Evolutionary conservation across 768 basidiomycete genomes (phyloP).

Genomic region (Scleroderma bovista): DNA sequence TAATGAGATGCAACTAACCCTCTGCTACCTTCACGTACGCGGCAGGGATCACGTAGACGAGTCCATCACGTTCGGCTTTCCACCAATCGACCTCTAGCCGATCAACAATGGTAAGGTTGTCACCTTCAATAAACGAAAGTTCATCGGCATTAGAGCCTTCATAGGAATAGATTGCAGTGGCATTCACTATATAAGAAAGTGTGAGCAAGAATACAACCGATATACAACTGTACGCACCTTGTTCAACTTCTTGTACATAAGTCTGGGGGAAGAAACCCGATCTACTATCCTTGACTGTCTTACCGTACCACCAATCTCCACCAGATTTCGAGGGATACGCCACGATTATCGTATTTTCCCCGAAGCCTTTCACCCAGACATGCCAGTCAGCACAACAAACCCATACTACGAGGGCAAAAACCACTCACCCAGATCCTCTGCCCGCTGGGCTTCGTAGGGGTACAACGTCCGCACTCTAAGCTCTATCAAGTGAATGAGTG

Average conservation of each 20-base stretch:
- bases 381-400: slow-evolving; percentile 4
- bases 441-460: slow-evolving; percentile 78
- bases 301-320: slow-evolving; percentile 94
- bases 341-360: slow-evolving; percentile 66
- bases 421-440: slow-evolving; percentile 79
- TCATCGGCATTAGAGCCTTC: slow-evolving; percentile 68
- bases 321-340: slow-evolving; percentile 84
- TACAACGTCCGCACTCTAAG: slow-evolving; percentile 77
- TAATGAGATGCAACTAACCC: slow-evolving; percentile 72
- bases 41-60: slow-evolving; percentile 88
- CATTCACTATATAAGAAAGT: slow-evolving; percentile 42
- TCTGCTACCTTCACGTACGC: slow-evolving; percentile 80
- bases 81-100: slow-evolving; percentile 87
- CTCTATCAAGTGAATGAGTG: slow-evolving; percentile 38
- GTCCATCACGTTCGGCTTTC: slow-evolving; percentile 86
- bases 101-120: slow-evolving; percentile 75
- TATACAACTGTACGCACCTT: slow-evolving; percentile 36
- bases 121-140: slow-evolving; percentile 80
- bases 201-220: not conserved
- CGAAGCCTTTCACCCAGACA: slow-evolving; percentile 52
- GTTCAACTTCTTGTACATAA: slow-evolving; percentile 70
- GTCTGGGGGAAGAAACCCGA: slow-evolving; percentile 88
- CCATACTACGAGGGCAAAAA: not conserved
- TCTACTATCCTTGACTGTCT: slow-evolving; percentile 52
- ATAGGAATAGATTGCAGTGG: slow-evolving; percentile 80